These are phyloP conservation scores for Fermentozyma sake DNA, from an alignment of 1,139 yeast genomes.

Conservation along the genomic window DNA sequence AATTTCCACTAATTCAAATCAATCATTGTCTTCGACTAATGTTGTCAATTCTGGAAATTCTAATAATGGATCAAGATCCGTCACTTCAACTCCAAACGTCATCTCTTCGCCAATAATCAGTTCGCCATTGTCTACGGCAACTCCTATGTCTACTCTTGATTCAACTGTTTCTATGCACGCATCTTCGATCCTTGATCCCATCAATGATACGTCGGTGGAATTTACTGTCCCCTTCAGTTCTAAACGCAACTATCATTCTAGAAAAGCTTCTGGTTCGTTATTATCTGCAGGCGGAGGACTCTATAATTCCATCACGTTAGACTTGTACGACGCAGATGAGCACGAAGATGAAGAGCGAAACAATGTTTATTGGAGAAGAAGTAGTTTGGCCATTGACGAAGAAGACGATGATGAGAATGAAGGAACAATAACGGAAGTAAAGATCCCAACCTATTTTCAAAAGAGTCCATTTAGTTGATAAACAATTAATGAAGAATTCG, in stretches of 20 bases:
- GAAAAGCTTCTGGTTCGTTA: constrained; percentile 19
- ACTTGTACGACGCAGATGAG: constrained; percentile 27
- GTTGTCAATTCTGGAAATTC: constrained; percentile 17
- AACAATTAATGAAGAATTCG: too few relatives aligned
- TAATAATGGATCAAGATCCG: constrained; percentile 14
- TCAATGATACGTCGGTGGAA: constrained; percentile 42
- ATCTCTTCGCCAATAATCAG: constrained; percentile 30
- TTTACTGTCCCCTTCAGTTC: constrained; percentile 25
- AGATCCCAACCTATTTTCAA: constrained; percentile 9
- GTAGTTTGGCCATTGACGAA: constrained; percentile 4
- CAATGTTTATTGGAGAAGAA: constrained; percentile 5
- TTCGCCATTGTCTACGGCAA: constrained; percentile 33
- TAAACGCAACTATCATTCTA: constrained; percentile 12
- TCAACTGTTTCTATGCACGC: constrained; percentile 16
- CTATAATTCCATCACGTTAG: constrained; percentile 18
- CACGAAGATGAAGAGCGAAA: constrained; percentile 15
- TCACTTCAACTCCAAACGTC: constrained; percentile 9
- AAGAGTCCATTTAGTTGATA: constrained; percentile 14
- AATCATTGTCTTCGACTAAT: constrained; percentile 3
- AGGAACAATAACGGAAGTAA: constrained; percentile 5
- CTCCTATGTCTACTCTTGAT: constrained; percentile 27
- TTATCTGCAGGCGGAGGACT: constrained; percentile 23
- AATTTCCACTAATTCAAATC: constrained; percentile 3
- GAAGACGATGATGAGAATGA: constrained; percentile 9
- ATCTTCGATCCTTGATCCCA: constrained; percentile 32